Conservation (phyloP, 1,284 basidiomycete genomes). For the Cyathus pygmaeus region DNA sequence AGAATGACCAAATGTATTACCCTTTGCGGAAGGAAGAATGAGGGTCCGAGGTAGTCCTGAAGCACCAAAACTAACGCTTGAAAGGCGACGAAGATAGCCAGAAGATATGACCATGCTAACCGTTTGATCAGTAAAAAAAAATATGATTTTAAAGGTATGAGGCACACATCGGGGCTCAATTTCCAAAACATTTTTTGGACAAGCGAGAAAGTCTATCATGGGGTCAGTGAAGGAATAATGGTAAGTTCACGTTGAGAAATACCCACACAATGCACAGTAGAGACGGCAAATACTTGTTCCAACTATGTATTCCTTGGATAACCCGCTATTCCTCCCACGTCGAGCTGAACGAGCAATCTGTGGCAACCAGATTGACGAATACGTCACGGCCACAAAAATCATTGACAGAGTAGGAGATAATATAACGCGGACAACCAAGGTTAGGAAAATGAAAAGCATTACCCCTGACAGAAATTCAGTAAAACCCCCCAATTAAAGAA, state of each 20-base stretch:
- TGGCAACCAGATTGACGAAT: constrained; percentile 84
- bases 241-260: not conserved
- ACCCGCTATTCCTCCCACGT: constrained; percentile 75
- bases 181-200: constrained; percentile 87
- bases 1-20: constrained; percentile 44
- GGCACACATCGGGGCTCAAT: constrained; percentile 71
- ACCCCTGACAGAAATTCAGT: constrained; percentile 58
- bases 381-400: constrained; percentile 75
- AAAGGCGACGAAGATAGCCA: constrained; percentile 69
- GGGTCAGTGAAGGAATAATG: not conserved
- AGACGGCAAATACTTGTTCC: constrained; percentile 80
- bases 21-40: constrained; percentile 80
- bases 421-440: constrained; percentile 78
- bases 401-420: constrained; percentile 77
- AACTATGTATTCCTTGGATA: constrained; percentile 78
- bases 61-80: constrained; percentile 76
- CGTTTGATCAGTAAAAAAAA: constrained; percentile 4
- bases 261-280: constrained; percentile 80
- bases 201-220: constrained; percentile 78
- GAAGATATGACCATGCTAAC: constrained; percentile 72
- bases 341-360: constrained; percentile 84
- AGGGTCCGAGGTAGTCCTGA: constrained; percentile 82
- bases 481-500: not conserved
- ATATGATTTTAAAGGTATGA: not conserved
- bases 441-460: constrained; percentile 71